Evolutionary conservation across 768 basidiomycete genomes (phyloP).

Genomic region (Lepiota brunneoincarnata): DNA sequence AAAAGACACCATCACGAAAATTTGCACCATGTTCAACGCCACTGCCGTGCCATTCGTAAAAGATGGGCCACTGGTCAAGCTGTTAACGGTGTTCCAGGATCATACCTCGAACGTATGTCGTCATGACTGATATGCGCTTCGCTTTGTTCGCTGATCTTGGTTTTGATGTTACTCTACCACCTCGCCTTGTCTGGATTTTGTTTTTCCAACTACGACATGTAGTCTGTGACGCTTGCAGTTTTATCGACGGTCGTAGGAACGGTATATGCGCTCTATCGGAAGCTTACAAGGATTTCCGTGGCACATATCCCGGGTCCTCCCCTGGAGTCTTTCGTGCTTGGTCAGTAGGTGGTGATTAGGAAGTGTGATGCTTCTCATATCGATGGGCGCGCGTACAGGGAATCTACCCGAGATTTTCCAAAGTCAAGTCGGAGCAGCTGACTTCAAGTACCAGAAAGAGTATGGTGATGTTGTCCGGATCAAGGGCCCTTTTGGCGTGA

Average conservation of each 20-base stretch:
- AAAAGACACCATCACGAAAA: background rate
- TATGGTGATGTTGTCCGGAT: slow-evolving; percentile 51
- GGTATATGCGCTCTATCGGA: slow-evolving; percentile 30
- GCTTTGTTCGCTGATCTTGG: background rate
- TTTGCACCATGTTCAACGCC: background rate
- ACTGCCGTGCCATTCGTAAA: background rate
- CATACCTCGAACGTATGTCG: slow-evolving; percentile 4
- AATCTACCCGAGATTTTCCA: slow-evolving; percentile 49
- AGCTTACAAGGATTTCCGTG: slow-evolving; percentile 36
- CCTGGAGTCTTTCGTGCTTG: slow-evolving; percentile 46
- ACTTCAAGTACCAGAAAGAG: slow-evolving; percentile 49
- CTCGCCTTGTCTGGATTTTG: too few species aligned
- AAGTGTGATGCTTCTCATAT: background rate
- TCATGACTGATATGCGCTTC: background rate
- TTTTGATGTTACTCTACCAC: background rate
- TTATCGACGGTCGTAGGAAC: slow-evolving; percentile 16
- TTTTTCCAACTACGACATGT: background rate
- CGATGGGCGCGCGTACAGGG: slow-evolving; percentile 29
- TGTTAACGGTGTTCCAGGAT: slow-evolving; percentile 1
- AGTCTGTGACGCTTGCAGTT: slow-evolving; percentile 15
- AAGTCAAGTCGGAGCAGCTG: slow-evolving; percentile 47
- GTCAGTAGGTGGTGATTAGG: slow-evolving; percentile 21
- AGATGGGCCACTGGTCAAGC: background rate
- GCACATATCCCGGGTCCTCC: slow-evolving; percentile 47
- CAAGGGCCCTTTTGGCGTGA: slow-evolving; percentile 49